These are phyloP conservation scores for Hirschfeldia incana DNA, from an alignment of 345 rosid genomes.

Conservation along the genomic window DNA sequence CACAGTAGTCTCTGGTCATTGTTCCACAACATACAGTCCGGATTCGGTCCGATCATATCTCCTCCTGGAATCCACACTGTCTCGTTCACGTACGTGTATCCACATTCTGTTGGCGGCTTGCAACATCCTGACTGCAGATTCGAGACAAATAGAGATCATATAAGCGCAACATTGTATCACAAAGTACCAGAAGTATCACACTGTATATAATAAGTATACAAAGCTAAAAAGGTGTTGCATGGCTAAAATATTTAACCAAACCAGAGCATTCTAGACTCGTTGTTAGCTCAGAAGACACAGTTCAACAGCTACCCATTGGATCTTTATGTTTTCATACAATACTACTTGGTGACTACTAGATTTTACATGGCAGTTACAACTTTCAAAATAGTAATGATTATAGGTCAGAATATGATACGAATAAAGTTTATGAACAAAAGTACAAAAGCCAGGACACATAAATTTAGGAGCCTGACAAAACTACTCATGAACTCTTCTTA, in stretches of 20 bases:
- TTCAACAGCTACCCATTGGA: not conserved
- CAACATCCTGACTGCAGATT: conserved; percentile 83
- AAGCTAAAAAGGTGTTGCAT: not conserved
- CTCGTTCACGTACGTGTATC: conserved; percentile 68
- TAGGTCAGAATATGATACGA: not conserved
- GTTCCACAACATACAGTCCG: conserved; percentile 71
- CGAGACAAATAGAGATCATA: not conserved
- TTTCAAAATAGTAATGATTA: not conserved
- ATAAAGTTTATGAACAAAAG: conserved; percentile 1
- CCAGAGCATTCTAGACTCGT: not conserved
- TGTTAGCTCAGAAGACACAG: not conserved
- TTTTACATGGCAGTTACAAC: not conserved
- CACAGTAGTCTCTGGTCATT: conserved; percentile 71
- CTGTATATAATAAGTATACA: not conserved
- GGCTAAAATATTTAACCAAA: not conserved
- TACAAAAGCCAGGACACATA: conserved; percentile 1
- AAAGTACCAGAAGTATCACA: too few species aligned
- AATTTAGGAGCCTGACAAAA: not conserved
- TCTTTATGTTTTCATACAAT: conserved; percentile 1
- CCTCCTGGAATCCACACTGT: conserved; percentile 57
- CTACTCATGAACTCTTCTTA: not conserved
- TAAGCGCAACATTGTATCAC: not conserved
- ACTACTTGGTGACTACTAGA: not conserved
- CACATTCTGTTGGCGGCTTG: conserved; percentile 89
- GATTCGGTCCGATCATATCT: conserved; percentile 38